Percentiles rank a stretch among this genome's conserved stretches.
Evolutionary conservation across 345 rosid genomes (phyloP).

Genomic region (Eucalyptus sp.): DNA sequence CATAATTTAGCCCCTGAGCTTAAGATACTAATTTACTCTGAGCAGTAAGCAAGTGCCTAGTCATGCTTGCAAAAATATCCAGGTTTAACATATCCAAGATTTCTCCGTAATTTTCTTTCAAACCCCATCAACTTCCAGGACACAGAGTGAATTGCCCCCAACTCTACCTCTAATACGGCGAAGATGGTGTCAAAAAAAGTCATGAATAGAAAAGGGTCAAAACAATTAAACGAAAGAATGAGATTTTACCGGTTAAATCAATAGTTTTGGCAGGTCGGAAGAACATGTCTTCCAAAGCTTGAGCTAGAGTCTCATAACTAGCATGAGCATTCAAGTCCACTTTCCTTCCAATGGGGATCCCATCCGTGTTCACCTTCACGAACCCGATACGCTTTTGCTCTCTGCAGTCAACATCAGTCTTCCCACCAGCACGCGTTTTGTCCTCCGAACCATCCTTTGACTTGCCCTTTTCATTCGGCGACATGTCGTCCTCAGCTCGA

Average conservation of each 20-base stretch:
- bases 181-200: background rate
- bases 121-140: background rate
- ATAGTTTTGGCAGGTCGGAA: slow-evolving; percentile 23
- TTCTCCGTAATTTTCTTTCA: background rate
- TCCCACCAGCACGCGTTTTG: slow-evolving; percentile 20
- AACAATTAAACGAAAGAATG: background rate
- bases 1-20: background rate
- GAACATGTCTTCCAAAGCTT: slow-evolving; percentile 74
- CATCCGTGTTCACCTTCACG: slow-evolving; percentile 89
- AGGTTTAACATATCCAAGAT: background rate
- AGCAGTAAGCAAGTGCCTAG: background rate
- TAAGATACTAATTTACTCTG: background rate
- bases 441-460: slow-evolving; percentile 36
- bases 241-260: slow-evolving; percentile 22
- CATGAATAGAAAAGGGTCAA: background rate
- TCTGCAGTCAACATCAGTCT: slow-evolving; percentile 1
- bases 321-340: slow-evolving; percentile 75
- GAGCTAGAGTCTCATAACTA: slow-evolving; percentile 55
- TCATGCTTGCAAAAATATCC: background rate
- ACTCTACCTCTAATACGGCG: background rate
- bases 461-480: slow-evolving; percentile 28
- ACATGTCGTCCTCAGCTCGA: slow-evolving; percentile 40
- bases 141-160: background rate
- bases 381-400: slow-evolving; percentile 53
- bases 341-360: slow-evolving; percentile 82